A percentile compares a stretch with the other conserved stretches of the same genome.
These are phyloP conservation scores for Acacia crassicarpa DNA, from an alignment of 306 rosid species.

Conservation along the genomic window DNA sequence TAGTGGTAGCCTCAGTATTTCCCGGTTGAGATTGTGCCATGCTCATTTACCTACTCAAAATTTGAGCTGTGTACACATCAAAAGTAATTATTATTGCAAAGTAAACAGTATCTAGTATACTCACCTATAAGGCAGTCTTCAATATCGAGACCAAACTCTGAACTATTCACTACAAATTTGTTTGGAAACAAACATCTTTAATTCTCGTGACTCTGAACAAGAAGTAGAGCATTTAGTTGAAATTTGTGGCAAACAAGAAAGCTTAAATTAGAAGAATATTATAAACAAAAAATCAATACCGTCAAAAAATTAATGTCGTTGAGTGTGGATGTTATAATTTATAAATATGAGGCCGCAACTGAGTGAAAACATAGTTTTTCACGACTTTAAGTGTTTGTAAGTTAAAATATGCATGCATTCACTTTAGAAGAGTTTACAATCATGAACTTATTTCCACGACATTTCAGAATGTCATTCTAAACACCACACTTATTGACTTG, in stretches of 20 bases:
- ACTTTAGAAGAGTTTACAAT: too few relatives aligned
- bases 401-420: too few relatives aligned
- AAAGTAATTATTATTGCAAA: background rate
- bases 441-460: too few relatives aligned
- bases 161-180: slow-evolving; percentile 62
- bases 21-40: too few relatives aligned
- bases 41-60: background rate
- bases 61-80: background rate
- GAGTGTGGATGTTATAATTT: too few relatives aligned
- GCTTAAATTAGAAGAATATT: background rate
- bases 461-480: too few relatives aligned
- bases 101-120: slow-evolving; percentile 31
- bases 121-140: slow-evolving; percentile 91
- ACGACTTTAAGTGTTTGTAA: too few relatives aligned
- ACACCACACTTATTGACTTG: too few relatives aligned
- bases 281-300: background rate
- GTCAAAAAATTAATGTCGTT: too few relatives aligned
- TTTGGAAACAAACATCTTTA: background rate
- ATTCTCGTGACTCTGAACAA: slow-evolving; percentile 4
- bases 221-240: background rate
- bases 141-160: slow-evolving; percentile 74
- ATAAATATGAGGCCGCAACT: too few relatives aligned
- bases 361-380: too few relatives aligned
- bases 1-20: too few relatives aligned
- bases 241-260: background rate